Evolutionary conservation across 2,329 filamentous ascomycete genomes (phyloP), one percentile per base, ranked within the genome.

Genomic region (Cordyceps sp.): DNA sequence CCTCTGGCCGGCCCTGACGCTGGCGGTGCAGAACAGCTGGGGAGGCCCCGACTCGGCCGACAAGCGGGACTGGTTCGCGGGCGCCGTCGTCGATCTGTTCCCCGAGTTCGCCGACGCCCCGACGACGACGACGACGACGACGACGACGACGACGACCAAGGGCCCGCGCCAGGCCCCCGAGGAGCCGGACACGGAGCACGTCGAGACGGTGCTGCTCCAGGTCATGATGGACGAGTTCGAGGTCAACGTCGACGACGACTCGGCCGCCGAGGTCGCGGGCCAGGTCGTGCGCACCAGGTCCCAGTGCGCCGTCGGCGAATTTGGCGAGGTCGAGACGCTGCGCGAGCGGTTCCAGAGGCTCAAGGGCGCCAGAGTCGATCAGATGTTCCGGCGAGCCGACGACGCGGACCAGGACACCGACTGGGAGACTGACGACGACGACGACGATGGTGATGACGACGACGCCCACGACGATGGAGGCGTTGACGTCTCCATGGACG

Each of bases 171-270:
- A n/a, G n/a, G 44, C 30, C 33, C 32, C 34, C 25, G 58, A 63
- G 15, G 67, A 73, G 42, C 64, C 81, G 10, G 80, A 93, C 43
- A 60, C 69, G 14, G 73, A 78, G 40, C 84, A 94, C 44, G 62
- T 94, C 27, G 88, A 96, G 60, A 69, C 78, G 26, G 74, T 92
- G 32, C 63, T 96, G 30, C 62, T 93, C 29, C 82, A 94, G 47
- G 76, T 93, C 38, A 90, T 96, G 78, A 69, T 80, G 39, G 90
- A 96, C 58, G 90, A 98, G 56, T 98, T 96, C 48, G 85, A 93
- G 46, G 79, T 90, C 34, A 78, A 82, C 35, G 72, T 94, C 19
- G 90, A 96, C 47, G 90, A 98, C 53, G 86, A 85, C 44, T 88
- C 78, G 30, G 80, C 76, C 22, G 73, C 69, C 33, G 69, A 77